These are phyloP conservation scores for Botrytis elliptica DNA, from an alignment of 2,329 filamentous ascomycete species.

Conservation along the genomic window DNA sequence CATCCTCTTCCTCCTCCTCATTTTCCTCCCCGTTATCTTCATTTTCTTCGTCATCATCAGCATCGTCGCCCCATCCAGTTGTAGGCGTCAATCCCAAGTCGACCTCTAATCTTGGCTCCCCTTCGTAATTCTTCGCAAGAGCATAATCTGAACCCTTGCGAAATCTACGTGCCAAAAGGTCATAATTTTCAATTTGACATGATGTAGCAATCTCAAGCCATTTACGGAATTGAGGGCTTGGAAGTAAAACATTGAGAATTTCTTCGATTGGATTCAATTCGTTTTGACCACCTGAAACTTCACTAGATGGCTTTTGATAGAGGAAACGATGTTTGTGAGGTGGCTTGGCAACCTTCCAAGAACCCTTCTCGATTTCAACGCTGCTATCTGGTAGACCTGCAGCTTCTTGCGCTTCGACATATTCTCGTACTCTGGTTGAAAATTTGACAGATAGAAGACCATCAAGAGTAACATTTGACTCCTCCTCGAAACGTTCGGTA, in stretches of 20 bases:
- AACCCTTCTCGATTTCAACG: constrained; percentile 55
- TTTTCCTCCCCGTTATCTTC: constrained; percentile 40
- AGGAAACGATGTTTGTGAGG: constrained; percentile 95
- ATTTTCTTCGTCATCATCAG: constrained; percentile 52
- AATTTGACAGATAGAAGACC: constrained; percentile 79
- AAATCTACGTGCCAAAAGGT: constrained; percentile 83
- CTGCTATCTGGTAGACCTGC: constrained; percentile 47
- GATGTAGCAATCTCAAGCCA: constrained; percentile 86
- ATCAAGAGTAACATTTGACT: constrained; percentile 80
- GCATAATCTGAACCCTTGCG: constrained; percentile 87
- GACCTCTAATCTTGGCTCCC: constrained; percentile 77
- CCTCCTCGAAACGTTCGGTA: constrained; percentile 73
- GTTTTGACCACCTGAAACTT: constrained; percentile 35
- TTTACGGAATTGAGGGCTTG: constrained; percentile 80
- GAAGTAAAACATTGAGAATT: constrained; percentile 77
- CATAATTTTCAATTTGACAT: constrained; percentile 68
- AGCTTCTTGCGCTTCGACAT: constrained; percentile 66
- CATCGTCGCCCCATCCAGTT: constrained; percentile 76
- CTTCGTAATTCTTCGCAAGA: constrained; percentile 80
- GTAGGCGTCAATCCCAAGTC: constrained; percentile 86
- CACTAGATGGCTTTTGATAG: constrained; percentile 63
- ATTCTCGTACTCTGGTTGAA: constrained; percentile 64
- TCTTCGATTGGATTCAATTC: constrained; percentile 66
- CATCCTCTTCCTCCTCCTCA: constrained; percentile 36
- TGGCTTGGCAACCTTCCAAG: constrained; percentile 77